phyloP scores from a whole-genome alignment of 73 alveolate species.

The Paramecium pentaurelia region DNA sequence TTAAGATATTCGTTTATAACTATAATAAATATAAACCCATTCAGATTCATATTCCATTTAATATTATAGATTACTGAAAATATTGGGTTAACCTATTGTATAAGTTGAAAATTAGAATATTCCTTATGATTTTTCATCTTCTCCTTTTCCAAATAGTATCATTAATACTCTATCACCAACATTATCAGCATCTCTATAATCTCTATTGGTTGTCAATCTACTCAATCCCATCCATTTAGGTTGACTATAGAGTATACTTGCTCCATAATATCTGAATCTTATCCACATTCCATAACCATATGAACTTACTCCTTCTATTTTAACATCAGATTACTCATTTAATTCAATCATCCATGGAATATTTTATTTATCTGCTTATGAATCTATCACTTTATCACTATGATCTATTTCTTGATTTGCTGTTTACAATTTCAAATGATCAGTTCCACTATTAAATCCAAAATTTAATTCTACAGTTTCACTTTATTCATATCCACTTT shows the following conservation, averaged over 20 bases:
- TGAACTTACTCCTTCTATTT: background rate
- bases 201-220: conserved; percentile 5
- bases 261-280: conserved; percentile 29
- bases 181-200: background rate
- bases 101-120: background rate
- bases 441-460: conserved; percentile 39
- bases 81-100: background rate
- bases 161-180: conserved; percentile 29
- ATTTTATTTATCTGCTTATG: background rate
- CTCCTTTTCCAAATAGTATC: background rate
- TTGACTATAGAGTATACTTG: background rate
- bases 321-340: background rate
- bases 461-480: background rate
- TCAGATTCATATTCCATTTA: background rate
- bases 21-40: conserved; percentile 9
- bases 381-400: background rate
- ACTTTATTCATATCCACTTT: conserved; percentile 21
- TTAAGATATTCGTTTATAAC: background rate
- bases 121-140: background rate
- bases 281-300: conserved; percentile 34
- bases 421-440: background rate
- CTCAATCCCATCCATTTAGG: conserved; percentile 46
- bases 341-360: conserved; percentile 16
- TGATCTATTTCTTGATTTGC: background rate
- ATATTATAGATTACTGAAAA: background rate